Conservation (phyloP, 148 eudicot genomes). For the Persicaria tinctoria region DNA sequence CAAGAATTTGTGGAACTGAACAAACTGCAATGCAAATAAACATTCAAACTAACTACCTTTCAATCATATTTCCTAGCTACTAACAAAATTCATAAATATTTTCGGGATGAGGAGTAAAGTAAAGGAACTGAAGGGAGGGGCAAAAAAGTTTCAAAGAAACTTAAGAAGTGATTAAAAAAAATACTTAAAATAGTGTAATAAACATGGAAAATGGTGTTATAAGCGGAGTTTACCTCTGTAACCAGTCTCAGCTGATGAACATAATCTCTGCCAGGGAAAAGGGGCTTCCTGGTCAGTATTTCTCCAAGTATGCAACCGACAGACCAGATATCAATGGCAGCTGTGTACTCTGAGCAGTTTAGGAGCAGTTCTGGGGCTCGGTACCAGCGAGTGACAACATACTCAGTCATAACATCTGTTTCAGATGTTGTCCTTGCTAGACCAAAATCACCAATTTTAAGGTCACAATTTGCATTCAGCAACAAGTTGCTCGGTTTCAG, state of each 20-base stretch:
- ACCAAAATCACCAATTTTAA: constrained; percentile 46
- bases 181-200: too few relatives aligned
- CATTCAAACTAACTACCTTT: too few relatives aligned
- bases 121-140: too few relatives aligned
- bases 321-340: constrained; percentile 52
- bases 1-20: too few relatives aligned
- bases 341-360: constrained; percentile 49
- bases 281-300: constrained; percentile 37
- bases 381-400: constrained; percentile 52
- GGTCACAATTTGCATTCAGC: constrained; percentile 39
- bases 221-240: constrained; percentile 31
- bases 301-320: constrained; percentile 50
- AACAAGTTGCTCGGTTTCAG: constrained; percentile 46
- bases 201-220: background rate
- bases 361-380: constrained; percentile 49
- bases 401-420: constrained; percentile 52
- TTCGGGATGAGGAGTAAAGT: too few relatives aligned
- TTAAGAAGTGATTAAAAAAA: too few relatives aligned
- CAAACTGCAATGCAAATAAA: too few relatives aligned
- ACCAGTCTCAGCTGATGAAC: constrained; percentile 46
- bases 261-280: constrained; percentile 48
- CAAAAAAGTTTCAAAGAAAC: too few relatives aligned
- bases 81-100: too few relatives aligned
- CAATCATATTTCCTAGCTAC: too few relatives aligned
- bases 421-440: constrained; percentile 55